Evolutionary conservation across 208 protist species (phyloP), one percentile per base, ranked within the genome.

Genomic region (Leishmania gerbilli): DNA sequence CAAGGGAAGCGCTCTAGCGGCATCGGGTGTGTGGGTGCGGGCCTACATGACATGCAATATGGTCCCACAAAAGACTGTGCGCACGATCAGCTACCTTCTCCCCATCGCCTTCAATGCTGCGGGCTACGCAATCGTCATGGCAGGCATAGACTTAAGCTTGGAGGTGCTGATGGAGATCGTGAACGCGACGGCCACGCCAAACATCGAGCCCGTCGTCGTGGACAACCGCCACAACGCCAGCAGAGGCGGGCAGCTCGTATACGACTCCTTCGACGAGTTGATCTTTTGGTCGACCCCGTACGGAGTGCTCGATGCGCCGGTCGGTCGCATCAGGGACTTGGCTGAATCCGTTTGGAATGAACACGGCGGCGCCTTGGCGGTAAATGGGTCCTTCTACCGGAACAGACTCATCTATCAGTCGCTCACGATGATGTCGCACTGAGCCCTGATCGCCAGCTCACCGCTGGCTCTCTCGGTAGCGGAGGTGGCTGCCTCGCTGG

Each of bases 401-500:
- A 82, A 89, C 60, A 87, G 89, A 17, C 83, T 93, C 71, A 87
- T 93, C 71, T 91, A 89, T 79, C 85, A 91, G 74, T 88, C 83
- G 2, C 84, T 93, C 64, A 90, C 86, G 34, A 89, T 93, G 87
- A 86, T 91, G 85, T 76, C 84, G 81, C 83, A 82, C 77, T 93
- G 84, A 83, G 85, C 75, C 2, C 84, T 93, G 49, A 75, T 93
- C 27, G 85, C 83, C n/a, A 84, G 81, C 71, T 88, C 83, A 42
- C 89, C 89, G 62, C 81, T 90, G 55, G 82, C 80, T 53, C 85
- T 90, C 65, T 92, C 87, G 24, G 87, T 87, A 5, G 87, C 87
- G 4, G 82, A 92, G 83, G 86, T 87, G 13, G 80, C 83, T 34
- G 84, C 84, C 31, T 80, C 82, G 27, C 87, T 90, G 65, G 47